Base-by-base conservation (phyloP, 139 green algal genomes). In the Haematococcus sp. region DNA sequence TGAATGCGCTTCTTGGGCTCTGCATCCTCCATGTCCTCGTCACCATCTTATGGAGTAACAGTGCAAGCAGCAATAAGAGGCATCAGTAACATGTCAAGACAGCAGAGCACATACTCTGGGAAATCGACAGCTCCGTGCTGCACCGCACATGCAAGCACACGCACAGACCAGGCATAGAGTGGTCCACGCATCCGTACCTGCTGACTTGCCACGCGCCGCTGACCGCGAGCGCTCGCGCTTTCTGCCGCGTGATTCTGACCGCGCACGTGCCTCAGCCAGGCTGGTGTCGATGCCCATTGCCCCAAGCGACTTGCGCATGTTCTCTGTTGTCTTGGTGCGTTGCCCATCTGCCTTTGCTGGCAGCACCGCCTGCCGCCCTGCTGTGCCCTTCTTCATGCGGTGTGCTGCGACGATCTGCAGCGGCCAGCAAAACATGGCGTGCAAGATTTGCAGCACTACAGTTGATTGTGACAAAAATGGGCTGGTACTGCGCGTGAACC, bases 281-380 rank as follows among this genome's bases (percentile, higher is more conserved):
- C 9, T 77, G 9, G 94, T 81, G 84, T 98, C 94, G 32, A 98
- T 86, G 44, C 96, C 96, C 79, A 98, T 80, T 15, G 68, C 75
- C 19, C 80, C 88, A 63, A 98, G 87, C 19, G 81, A 78, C 19
- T 74, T 33, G 63, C 73, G 67, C 75, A 94, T 88, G 33, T 69
- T 76, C 0, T 15, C 60, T 2, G 79, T 46, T 17, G 79, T 80
- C 60, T 67, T 67, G 15, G 63, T 77, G 34, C 71, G 63, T 35
- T 63, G 61, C 52, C 63, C 73, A 17, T 73, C 71, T 65, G 80
- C 73, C 34, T 84, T 89, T 49, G 81, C 79, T 20, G 94, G 88
- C 84, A 98, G 60, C 15, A 91, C 61, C n/a, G 91, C 58, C 70
- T 87, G 69, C 81, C 93, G 93, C 67, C 89, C 87, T 20, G 83